A percentile compares a stretch with the other conserved stretches of the same genome.
Evolutionary conservation across 371 early-diverging fungal species (phyloP).

Genomic region (Mucor sp.): DNA sequence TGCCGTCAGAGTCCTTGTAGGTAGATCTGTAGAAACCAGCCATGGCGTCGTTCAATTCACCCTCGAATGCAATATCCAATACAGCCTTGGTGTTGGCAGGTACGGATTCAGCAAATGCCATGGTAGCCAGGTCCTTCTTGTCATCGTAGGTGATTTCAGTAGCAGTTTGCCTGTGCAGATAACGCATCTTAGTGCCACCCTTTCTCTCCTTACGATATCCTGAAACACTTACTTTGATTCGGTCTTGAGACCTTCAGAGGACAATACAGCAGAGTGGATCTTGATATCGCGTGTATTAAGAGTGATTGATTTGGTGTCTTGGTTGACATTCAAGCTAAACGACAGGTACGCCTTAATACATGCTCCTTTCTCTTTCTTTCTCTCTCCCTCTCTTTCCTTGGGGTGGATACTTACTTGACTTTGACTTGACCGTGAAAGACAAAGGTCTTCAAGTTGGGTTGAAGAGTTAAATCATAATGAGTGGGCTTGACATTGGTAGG

Average conservation of each 20-base stretch:
- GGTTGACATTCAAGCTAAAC: constrained; percentile 53
- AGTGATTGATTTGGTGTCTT: constrained; percentile 63
- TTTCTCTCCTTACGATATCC: neutral
- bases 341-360: neutral
- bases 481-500: constrained; percentile 75
- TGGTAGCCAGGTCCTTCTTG: constrained; percentile 69
- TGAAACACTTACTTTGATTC: constrained; percentile 51
- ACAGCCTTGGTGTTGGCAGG: constrained; percentile 69
- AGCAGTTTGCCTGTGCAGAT: constrained; percentile 58
- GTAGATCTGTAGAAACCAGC: constrained; percentile 87
- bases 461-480: constrained; percentile 72
- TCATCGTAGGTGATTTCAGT: constrained; percentile 67
- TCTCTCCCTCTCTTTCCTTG: neutral
- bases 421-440: constrained; percentile 70
- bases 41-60: constrained; percentile 85
- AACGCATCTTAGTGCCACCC: neutral
- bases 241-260: constrained; percentile 56
- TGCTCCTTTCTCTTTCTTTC: too few species aligned
- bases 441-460: constrained; percentile 67
- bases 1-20: constrained; percentile 76
- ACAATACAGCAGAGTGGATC: constrained; percentile 50
- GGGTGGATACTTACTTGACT: constrained; percentile 41
- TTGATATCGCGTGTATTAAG: constrained; percentile 66
- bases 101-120: constrained; percentile 70
- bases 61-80: constrained; percentile 71